phyloP scores from a whole-genome alignment of 208 protist species.

The Lotmaria passim region DNA sequence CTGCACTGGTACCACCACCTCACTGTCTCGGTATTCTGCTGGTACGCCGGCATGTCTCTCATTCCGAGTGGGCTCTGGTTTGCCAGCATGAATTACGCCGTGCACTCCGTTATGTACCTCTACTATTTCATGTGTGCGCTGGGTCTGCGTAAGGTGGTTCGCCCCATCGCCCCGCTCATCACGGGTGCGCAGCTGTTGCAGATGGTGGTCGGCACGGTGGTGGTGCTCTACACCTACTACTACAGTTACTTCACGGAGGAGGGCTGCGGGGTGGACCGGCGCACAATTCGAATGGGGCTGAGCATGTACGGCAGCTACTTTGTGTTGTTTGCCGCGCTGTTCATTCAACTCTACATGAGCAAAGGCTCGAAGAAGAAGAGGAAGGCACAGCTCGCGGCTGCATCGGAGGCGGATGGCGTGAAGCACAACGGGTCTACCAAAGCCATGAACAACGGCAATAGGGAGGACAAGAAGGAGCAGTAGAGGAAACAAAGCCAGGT shows the following conservation, averaged over 20 bases:
- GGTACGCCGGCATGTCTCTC: conserved; percentile 59
- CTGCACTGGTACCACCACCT: conserved; percentile 95
- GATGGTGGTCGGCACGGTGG: conserved; percentile 89
- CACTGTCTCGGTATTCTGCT: conserved; percentile 92
- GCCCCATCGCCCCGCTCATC: conserved; percentile 86
- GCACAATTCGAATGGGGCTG: conserved; percentile 59
- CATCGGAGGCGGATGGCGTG: neutral
- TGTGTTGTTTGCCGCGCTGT: conserved; percentile 85
- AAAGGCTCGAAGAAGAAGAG: conserved; percentile 27
- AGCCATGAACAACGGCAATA: conserved; percentile 6
- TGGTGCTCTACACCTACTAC: conserved; percentile 61
- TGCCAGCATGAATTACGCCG: conserved; percentile 92
- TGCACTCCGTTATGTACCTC: conserved; percentile 96
- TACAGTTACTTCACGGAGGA: conserved; percentile 38
- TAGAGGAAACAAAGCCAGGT: too few relatives aligned
- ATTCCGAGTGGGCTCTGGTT: conserved; percentile 83
- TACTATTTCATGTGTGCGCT: conserved; percentile 92
- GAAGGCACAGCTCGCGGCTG: neutral
- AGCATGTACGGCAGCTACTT: conserved; percentile 92
- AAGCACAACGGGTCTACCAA: neutral
- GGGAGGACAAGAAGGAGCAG: conserved; percentile 23
- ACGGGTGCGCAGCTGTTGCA: conserved; percentile 87
- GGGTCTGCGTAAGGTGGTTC: conserved; percentile 54
- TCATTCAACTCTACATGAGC: conserved; percentile 46
- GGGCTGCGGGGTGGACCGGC: conserved; percentile 53